Base-by-base conservation (phyloP, 371 early-diverging fungal species). In the Actinomortierella ambigua region DNA sequence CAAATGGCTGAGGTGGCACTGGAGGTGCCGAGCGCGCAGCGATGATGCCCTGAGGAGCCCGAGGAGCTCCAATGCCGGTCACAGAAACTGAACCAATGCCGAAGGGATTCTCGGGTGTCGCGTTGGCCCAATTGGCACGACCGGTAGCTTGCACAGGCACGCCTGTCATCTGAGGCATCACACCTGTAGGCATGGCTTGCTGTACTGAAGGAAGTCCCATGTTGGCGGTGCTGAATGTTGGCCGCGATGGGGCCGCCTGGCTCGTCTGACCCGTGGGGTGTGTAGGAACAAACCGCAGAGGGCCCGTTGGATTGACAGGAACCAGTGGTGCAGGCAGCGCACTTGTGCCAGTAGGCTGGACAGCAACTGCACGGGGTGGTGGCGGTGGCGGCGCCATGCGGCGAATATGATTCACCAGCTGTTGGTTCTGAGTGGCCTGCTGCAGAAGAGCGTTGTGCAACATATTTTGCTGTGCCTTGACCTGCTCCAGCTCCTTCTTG, bases 21-120 rank as follows among this genome's bases (percentile, higher is more conserved):
- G 73, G 55, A 46, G 73, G 67, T 14, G 73, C 73, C 39, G 66
- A 65, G 29, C 73, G 50, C 27, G 73, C 63, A 17, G 63, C 57
- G 34, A 73, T 50, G 15, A 73, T 73, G 4, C 60, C 53, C 24
- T 63, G 67, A 4, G 67, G 65, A n/a, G 65, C 42, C 39, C 62
- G 48, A 23, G 62, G 50, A 13, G 59, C 53, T 8, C 67, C 73
- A 18, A 67, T 66, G 22, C 67, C 67, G 42, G 66, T 73, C 53
- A 73, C 61, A 53, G 67, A 46, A 50, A 73, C 66, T 15, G 73
- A 66, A 28, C 73, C 73, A 18, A 73, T 66, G 13, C 85, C 85
- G 51, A 85, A 85, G 40, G 85, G 85, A 52, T 85, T 83, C 17
- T 81, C 73, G 13, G 83, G 81, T 0, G 82, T 83, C 6, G 85